A percentile compares a stretch with the other conserved stretches of the same genome.
phyloP scores from a whole-genome alignment of 2,329 filamentous ascomycete genomes.

The Paecilomyces sp. region DNA sequence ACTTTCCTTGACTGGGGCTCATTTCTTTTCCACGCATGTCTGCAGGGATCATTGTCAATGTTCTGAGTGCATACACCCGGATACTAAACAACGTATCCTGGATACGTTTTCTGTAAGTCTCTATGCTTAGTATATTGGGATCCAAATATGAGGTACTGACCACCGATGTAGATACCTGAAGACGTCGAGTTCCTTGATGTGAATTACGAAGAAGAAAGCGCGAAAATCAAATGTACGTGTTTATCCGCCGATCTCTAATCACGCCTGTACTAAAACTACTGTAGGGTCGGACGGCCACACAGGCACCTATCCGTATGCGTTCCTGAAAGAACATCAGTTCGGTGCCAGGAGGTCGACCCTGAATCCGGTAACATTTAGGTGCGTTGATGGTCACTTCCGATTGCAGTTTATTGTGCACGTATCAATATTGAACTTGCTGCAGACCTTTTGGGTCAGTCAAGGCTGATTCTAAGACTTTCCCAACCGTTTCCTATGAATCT shows the following conservation, averaged over 20 bases:
- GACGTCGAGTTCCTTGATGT: conserved; percentile 34
- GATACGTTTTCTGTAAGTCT: conserved; percentile 58
- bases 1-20: background rate
- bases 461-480: conserved; percentile 40
- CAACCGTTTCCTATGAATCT: conserved; percentile 53
- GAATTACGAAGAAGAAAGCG: conserved; percentile 23
- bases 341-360: conserved; percentile 18
- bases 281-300: conserved; percentile 63
- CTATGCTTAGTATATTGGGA: background rate
- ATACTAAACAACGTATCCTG: conserved; percentile 62
- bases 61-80: conserved; percentile 56
- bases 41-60: conserved; percentile 67
- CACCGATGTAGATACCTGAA: conserved; percentile 37
- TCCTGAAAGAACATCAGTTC: conserved; percentile 46
- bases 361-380: conserved; percentile 12
- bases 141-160: conserved; percentile 7
- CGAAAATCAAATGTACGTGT: conserved; percentile 46
- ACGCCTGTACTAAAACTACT: conserved; percentile 5
- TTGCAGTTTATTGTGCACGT: background rate
- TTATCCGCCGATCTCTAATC: conserved; percentile 1
- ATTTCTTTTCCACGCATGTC: background rate
- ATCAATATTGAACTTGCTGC: background rate
- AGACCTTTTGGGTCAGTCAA: conserved; percentile 34
- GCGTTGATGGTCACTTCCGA: conserved; percentile 10
- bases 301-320: conserved; percentile 60